Percentiles rank a stretch among this genome's conserved stretches.
Conservation (phyloP, 2,329 filamentous ascomycete genomes). For the Plenodomus lindquistii region DNA sequence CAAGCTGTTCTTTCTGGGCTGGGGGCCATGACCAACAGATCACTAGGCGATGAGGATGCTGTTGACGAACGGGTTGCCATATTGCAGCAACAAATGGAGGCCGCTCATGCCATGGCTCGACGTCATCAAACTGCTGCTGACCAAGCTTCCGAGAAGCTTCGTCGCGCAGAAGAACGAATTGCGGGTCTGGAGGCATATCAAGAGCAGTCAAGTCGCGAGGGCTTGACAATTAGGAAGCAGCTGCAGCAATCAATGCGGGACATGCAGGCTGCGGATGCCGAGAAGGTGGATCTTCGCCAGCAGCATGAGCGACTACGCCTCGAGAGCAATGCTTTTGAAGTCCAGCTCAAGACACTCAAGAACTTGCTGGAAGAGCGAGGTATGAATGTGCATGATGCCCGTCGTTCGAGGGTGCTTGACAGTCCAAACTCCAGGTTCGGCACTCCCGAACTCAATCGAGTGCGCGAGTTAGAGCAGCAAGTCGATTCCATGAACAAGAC, state of each 20-base stretch:
- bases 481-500: constrained; percentile 75
- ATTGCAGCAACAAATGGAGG: constrained; percentile 77
- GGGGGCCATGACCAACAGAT: constrained; percentile 68
- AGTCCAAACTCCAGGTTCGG: constrained; percentile 74
- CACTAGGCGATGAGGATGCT: constrained; percentile 54
- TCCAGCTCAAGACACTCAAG: constrained; percentile 92
- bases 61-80: constrained; percentile 68
- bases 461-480: constrained; percentile 87
- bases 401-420: constrained; percentile 72
- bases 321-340: constrained; percentile 88
- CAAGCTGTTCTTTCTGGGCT: constrained; percentile 81
- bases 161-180: constrained; percentile 93
- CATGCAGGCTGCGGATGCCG: constrained; percentile 76
- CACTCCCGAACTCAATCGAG: constrained; percentile 76
- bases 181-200: constrained; percentile 96
- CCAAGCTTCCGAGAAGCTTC: constrained; percentile 81
- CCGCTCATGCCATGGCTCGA: constrained; percentile 78
- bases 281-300: constrained; percentile 80
- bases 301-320: constrained; percentile 84
- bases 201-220: constrained; percentile 93
- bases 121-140: constrained; percentile 91
- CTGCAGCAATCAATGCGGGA: constrained; percentile 84
- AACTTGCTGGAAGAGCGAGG: constrained; percentile 89
- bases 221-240: constrained; percentile 85
- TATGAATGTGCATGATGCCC: constrained; percentile 73